A percentile compares a stretch with the other conserved stretches of the same genome.
Evolutionary conservation across 371 early-diverging fungal species (phyloP).

Genomic region (Mucor mucedo): DNA sequence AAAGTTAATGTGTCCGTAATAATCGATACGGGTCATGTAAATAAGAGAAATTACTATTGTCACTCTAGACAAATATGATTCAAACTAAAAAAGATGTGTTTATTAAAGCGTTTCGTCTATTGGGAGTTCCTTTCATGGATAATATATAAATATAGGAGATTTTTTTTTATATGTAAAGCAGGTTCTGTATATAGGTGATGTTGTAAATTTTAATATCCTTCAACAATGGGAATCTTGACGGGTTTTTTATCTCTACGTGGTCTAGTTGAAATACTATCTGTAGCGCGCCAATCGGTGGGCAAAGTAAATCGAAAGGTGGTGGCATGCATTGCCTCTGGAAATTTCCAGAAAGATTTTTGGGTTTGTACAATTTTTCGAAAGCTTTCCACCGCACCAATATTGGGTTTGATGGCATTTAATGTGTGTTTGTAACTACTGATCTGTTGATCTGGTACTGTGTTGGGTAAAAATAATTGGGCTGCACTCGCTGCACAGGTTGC

Average conservation of each 20-base stretch:
- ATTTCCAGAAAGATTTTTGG: constrained; percentile 59
- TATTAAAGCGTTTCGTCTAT: too few relatives aligned
- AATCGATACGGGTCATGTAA: too few relatives aligned
- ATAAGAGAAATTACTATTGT: too few relatives aligned
- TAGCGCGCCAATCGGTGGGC: constrained; percentile 63
- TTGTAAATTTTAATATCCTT: constrained; percentile 31
- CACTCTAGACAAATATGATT: too few relatives aligned
- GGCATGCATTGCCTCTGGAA: constrained; percentile 46
- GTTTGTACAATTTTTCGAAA: constrained; percentile 45
- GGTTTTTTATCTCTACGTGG: constrained; percentile 52
- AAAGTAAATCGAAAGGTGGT: constrained; percentile 56
- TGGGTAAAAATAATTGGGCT: constrained; percentile 48
- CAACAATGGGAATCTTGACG: constrained; percentile 33
- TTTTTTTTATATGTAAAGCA: not conserved
- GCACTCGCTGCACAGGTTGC: constrained; percentile 51
- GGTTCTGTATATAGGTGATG: not conserved
- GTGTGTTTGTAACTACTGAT: constrained; percentile 44
- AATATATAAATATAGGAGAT: too few relatives aligned
- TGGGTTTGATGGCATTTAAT: constrained; percentile 59
- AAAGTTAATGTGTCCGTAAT: too few relatives aligned
- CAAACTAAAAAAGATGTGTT: too few relatives aligned
- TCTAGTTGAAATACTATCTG: constrained; percentile 56
- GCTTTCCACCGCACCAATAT: constrained; percentile 56
- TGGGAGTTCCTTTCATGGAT: too few relatives aligned
- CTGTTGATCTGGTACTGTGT: constrained; percentile 44